These are phyloP conservation scores for Hypoxylon sp. DNA, from an alignment of 2,329 filamentous ascomycete genomes.

Conservation along the genomic window DNA sequence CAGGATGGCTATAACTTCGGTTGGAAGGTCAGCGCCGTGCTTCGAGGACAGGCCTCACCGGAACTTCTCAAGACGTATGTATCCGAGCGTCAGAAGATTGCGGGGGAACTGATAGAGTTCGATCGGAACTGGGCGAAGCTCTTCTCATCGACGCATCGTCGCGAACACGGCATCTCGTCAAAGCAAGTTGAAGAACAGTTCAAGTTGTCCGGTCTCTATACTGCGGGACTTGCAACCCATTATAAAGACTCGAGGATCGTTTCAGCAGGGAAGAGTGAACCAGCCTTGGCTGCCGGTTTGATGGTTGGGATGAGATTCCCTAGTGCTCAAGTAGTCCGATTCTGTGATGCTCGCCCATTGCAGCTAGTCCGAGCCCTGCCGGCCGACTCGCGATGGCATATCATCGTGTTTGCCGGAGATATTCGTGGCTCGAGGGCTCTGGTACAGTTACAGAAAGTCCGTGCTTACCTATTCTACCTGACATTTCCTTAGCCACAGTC, in stretches of 20 bases:
- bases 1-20: conserved; percentile 76
- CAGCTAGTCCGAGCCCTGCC: conserved; percentile 67
- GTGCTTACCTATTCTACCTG: conserved; percentile 5
- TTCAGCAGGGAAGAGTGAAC: conserved; percentile 52
- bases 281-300: conserved; percentile 59
- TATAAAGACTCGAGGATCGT: conserved; percentile 69
- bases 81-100: conserved; percentile 66
- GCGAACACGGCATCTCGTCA: conserved; percentile 58
- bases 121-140: conserved; percentile 69
- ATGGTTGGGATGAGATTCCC: conserved; percentile 70
- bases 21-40: conserved; percentile 69
- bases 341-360: conserved; percentile 71
- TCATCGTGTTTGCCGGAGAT: conserved; percentile 70
- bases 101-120: conserved; percentile 72
- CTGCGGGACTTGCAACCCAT: conserved; percentile 69
- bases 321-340: conserved; percentile 71
- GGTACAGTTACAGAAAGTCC: conserved; percentile 50
- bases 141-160: conserved; percentile 63
- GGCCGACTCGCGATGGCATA: conserved; percentile 61
- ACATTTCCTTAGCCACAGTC: not conserved
- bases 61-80: conserved; percentile 68
- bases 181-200: conserved; percentile 71
- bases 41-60: conserved; percentile 61
- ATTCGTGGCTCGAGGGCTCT: conserved; percentile 56
- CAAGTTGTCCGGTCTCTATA: conserved; percentile 70